These are phyloP conservation scores for Piromyces finnis DNA, from an alignment of 192 early-diverging fungal genomes.

Conservation along the genomic window DNA sequence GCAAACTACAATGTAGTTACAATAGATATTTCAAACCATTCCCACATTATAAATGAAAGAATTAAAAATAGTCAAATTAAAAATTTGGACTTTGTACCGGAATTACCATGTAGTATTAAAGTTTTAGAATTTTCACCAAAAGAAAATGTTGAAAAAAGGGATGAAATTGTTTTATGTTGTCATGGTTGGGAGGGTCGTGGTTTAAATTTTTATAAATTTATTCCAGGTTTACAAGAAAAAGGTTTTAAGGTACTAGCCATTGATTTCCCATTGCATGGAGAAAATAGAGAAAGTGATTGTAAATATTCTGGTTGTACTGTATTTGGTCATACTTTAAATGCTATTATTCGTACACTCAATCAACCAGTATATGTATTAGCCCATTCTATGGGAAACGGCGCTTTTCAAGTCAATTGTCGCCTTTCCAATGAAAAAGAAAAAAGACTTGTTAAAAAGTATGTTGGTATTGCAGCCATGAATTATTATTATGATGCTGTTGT, in stretches of 20 bases:
- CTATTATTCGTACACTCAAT: not conserved
- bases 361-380: not conserved
- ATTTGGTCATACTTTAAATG: not conserved
- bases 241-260: not conserved
- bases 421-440: not conserved
- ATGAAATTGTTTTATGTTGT: not conserved
- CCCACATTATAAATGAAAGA: not conserved
- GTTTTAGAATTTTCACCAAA: not conserved
- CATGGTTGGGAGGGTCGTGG: not conserved
- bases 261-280: not conserved
- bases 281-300: not conserved
- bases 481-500: not conserved
- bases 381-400: not conserved
- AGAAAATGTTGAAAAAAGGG: not conserved
- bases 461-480: not conserved
- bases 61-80: not conserved
- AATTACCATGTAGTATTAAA: not conserved
- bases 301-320: not conserved
- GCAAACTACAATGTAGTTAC: not conserved
- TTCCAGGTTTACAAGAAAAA: not conserved
- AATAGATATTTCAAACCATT: not conserved
- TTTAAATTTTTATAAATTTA: not conserved
- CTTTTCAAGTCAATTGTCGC: not conserved
- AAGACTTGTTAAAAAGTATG: not conserved
- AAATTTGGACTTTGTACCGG: not conserved